These are phyloP conservation scores for Lyophyllum shimeji DNA, from an alignment of 768 basidiomycete genomes.

Conservation along the genomic window DNA sequence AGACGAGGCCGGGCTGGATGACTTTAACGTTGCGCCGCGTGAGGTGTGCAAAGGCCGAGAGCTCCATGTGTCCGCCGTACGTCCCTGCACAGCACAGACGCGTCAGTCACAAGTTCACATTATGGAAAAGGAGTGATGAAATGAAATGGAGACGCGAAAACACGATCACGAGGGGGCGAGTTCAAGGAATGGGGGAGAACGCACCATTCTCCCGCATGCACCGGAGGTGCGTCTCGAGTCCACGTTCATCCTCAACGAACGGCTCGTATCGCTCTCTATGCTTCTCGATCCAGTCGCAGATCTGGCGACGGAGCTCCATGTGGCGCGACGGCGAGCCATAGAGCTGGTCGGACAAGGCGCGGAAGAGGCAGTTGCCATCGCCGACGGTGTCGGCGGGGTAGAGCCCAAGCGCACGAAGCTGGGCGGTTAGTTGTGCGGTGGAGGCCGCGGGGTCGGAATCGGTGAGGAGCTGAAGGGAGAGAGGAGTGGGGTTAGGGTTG, in stretches of 20 bases:
- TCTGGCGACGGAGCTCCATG: slow-evolving; percentile 62
- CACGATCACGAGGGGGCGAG: slow-evolving; percentile 2
- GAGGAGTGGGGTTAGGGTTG: slow-evolving; percentile 23
- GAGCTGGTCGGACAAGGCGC: slow-evolving; percentile 86
- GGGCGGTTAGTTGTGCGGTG: slow-evolving; percentile 53
- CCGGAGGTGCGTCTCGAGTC: slow-evolving; percentile 66
- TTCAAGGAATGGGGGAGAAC: slow-evolving; percentile 23
- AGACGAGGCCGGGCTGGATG: slow-evolving; percentile 87
- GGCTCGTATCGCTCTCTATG: slow-evolving; percentile 76
- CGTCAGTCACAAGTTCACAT: background rate
- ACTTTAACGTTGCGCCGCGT: slow-evolving; percentile 82
- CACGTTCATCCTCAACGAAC: slow-evolving; percentile 85
- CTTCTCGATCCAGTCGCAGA: slow-evolving; percentile 79
- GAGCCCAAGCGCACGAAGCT: slow-evolving; percentile 76
- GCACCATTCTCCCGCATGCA: slow-evolving; percentile 80
- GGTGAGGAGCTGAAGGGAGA: slow-evolving; percentile 26
- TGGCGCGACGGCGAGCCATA: slow-evolving; percentile 75
- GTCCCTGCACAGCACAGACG: slow-evolving; percentile 59
- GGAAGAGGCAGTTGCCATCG: slow-evolving; percentile 93
- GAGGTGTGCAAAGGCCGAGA: slow-evolving; percentile 90
- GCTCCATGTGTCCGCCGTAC: slow-evolving; percentile 91
- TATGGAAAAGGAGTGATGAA: too few relatives aligned
- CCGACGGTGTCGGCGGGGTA: slow-evolving; percentile 88
- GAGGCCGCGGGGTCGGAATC: slow-evolving; percentile 14
- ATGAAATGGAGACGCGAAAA: background rate